Evolutionary conservation across 495 filamentous ascomycete species (phyloP), one percentile per base, ranked within the genome.

Genomic region (Aspergillus conjunctus): DNA sequence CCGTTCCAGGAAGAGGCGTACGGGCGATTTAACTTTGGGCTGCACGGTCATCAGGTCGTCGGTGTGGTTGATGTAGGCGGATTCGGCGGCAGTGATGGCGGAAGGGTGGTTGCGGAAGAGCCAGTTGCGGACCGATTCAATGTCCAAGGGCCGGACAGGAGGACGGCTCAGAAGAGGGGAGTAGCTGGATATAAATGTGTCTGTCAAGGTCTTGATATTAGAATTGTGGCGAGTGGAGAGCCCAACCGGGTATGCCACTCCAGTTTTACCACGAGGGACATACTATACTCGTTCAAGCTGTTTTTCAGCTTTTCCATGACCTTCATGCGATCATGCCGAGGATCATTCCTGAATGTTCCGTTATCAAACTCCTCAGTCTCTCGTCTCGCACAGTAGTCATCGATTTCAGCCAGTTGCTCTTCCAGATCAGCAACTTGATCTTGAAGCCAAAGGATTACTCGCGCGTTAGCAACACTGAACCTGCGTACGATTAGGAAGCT

Each of bases 401-500:
- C 53, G 11, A 56, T 44, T 20, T 45, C 53, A 0, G 4, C 37
- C 6, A 56, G 21, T n/a, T 31, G 26, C 17, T 56, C 53, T 18
- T 56, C 53, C n/a, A 45, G 11, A n/a, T 43, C 14, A 22, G 18
- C n/a, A 12, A 56, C 7, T 9, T 30, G 10, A 39, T 56, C 53
- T 56, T 56, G 53, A 11, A 56, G n/a, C 20, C 18, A 11, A 22
- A 56, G 53, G 20, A 45, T 56, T 4, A 43, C 52, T 10, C 52
- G 52, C 1, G 37, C 43, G 11, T 55, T 55, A 6, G 43, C 12
- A 10, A 8, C 11, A 1, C 33, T 33, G 33, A 55, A 55, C 2
- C 33, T 33, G 17, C 33, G 52, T 5, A 44, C 7, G 52, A 33
- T 44, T 18, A 26, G 44, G n/a, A 55, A 55, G 12, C 43, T 33